Base-by-base conservation (phyloP, 768 basidiomycete genomes). In the Kwoniella pini region DNA sequence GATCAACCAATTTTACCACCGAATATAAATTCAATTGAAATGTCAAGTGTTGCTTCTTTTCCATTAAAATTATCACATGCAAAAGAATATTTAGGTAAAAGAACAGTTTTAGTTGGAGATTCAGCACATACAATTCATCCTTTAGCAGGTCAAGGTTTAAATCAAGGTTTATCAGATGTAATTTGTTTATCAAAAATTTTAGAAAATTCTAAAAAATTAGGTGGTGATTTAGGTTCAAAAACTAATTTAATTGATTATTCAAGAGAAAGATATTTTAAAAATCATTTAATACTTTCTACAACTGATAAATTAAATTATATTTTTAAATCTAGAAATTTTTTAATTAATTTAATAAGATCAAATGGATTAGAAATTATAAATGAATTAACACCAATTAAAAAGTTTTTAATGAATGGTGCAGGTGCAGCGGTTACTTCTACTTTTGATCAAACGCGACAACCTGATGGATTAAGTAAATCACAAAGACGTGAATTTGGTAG, bases 41-140 rank as follows among this genome's bases (percentile, higher is more conserved):
- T 83, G 0, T 85, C 85, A 24, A 86, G 88, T 0, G 81, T 87
- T 45, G 94, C 95, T 0, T 90, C 90, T 1, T 99, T 98, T 81
- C 95, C 96, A 1, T 80, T 98, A 4, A 84, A 86, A 27, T 88
- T 90, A 63, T 89, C 85, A 48, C 96, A 98, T 67, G 88, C 90
- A 1, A 90, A 93, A 36, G 78, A 83, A 0, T 98, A 99, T 77
- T 80, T 94, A 43, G 91, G 93, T 15, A 38, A 63, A 12, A 84
- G 95, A 3, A 94, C 90, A 0, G 93, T 88, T 1, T 85, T 98
- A 7, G 85, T 98, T 1, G 96, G 96, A 1, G 96, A 99, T 78
- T 94, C 95, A 1, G 96, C 94, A 17, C 96, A 98, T 72, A 91
- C 90, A 0, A 82, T 92, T 1, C 95, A 98, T 73, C 95, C 96